A percentile compares a stretch with the other conserved stretches of the same genome.
Evolutionary conservation across 352 stramenopile genomes (phyloP).

Genomic region (Phytophthora aleatoria): DNA sequence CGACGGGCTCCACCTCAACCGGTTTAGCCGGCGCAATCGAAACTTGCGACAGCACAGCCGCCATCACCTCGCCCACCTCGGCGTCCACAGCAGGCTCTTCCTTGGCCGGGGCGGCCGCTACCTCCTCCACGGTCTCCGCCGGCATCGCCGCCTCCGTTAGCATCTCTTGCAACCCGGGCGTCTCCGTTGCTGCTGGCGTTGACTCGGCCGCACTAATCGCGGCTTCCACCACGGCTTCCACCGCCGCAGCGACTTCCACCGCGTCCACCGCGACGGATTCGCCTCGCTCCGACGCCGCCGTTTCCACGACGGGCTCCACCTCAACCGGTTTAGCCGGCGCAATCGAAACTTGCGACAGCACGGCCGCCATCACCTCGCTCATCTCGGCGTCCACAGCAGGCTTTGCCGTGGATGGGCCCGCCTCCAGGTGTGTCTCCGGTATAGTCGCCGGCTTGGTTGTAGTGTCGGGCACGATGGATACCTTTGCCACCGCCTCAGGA

Average conservation of each 20-base stretch:
- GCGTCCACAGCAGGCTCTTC: background rate
- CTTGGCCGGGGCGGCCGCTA: background rate
- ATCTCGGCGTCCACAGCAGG: conserved; percentile 6
- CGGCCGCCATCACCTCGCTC: background rate
- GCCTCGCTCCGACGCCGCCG: background rate
- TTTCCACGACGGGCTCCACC: background rate
- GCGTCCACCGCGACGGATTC: background rate
- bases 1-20: too few species aligned
- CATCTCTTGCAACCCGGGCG: too few species aligned
- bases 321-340: background rate
- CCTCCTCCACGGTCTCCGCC: background rate
- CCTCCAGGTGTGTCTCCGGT: too few species aligned
- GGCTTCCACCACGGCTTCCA: background rate
- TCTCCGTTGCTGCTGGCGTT: too few species aligned
- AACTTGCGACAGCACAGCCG: conserved; percentile 2
- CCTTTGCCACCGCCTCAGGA: too few species aligned
- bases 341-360: conserved; percentile 6
- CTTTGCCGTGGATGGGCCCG: background rate
- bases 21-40: background rate
- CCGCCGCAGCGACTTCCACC: background rate
- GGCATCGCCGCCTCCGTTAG: too few species aligned
- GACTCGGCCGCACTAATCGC: too few species aligned
- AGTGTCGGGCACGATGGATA: too few species aligned
- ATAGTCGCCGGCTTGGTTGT: too few species aligned
- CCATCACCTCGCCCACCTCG: background rate